Base-by-base conservation (phyloP, 495 filamentous ascomycete species). In the Aspergillus wentii region DNA sequence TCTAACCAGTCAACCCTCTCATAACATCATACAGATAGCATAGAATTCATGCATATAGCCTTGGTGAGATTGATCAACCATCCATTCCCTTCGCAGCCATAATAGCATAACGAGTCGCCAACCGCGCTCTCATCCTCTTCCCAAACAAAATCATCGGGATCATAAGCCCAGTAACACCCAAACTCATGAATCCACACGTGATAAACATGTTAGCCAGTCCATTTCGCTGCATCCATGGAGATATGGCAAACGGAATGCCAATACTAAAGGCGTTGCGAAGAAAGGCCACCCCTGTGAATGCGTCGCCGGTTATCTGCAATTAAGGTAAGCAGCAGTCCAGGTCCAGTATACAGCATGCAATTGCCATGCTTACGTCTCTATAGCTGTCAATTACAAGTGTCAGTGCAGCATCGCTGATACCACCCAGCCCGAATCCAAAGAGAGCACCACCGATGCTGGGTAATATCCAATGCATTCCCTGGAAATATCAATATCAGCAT, bases 381-480 rank as follows among this genome's bases (percentile, higher is more conserved):
- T 64, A 62, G 33, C 57, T 62, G 30, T 66, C 62, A 32, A 62
- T 62, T 3, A 66, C 55, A 8, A 62, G 29, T 8, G 60, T 61
- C 38, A 66, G 41, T n/a, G 46, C 36, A 2, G 54, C 59, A 26
- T 62, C 57, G 28, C 51, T 48, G 25, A 66, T 56, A 44, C 49
- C 53, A 5, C 59, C 62, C 0, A 64, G 46, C 4, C 59, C 62
- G 29, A 63, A 62, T 1, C 52, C 59, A 20, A 64, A 64, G 0
- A 66, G 35, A 2, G 43, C 59, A n/a, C 59, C 62, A 3, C 40
- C 59, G 7, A 62, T 28, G 21, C 45, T 55, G 3, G 55, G 53
- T 16, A 47, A 48, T 9, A 63, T 64, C 59, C 62, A 66, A 28
- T 60, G 59, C 59, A 63, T 59, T 0, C 57, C 62, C 62, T 63